Conservation (phyloP, 2,329 filamentous ascomycete species). For the Paecilomyces niveus region DNA sequence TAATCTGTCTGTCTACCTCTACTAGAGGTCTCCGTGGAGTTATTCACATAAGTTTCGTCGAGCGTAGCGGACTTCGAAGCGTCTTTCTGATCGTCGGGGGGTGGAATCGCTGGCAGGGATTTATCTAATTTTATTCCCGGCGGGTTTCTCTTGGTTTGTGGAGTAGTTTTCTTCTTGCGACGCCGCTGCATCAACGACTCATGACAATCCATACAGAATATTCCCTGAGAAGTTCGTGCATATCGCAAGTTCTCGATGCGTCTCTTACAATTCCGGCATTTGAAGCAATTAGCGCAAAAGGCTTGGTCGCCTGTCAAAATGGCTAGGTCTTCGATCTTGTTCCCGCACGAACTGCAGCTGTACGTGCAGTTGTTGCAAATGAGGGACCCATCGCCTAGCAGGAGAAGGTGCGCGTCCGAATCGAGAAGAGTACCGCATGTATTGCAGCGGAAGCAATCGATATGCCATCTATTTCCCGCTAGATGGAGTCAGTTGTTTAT, state of each 20-base stretch:
- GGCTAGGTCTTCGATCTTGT: conserved; percentile 97
- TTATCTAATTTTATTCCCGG: conserved; percentile 68
- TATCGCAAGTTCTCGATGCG: conserved; percentile 98
- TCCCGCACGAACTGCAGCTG: conserved; percentile 90
- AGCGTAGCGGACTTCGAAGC: conserved; percentile 48
- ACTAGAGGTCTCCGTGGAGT: conserved; percentile 17
- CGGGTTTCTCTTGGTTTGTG: conserved; percentile 34
- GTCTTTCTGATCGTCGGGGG: conserved; percentile 48
- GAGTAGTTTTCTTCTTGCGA: conserved; percentile 65
- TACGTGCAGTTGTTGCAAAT: conserved; percentile 99
- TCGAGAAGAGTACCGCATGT: conserved; percentile 93
- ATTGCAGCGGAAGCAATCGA: conserved; percentile 97
- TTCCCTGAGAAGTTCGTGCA: conserved; percentile 93
- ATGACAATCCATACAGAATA: conserved; percentile 99
- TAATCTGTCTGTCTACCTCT: conserved; percentile 13
- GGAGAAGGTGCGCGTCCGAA: conserved; percentile 92
- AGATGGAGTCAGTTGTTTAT: conserved; percentile 23
- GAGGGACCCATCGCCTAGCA: conserved; percentile 93
- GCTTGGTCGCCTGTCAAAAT: conserved; percentile 97
- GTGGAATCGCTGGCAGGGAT: conserved; percentile 82
- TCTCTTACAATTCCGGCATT: conserved; percentile 95
- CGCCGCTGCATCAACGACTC: conserved; percentile 91
- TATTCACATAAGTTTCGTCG: conserved; percentile 45
- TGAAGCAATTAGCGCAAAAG: conserved; percentile 94
- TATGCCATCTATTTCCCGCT: conserved; percentile 97